Evolutionary conservation across 2,329 filamentous ascomycete genomes (phyloP).

Genomic region (Cladosporium halotolerans): DNA sequence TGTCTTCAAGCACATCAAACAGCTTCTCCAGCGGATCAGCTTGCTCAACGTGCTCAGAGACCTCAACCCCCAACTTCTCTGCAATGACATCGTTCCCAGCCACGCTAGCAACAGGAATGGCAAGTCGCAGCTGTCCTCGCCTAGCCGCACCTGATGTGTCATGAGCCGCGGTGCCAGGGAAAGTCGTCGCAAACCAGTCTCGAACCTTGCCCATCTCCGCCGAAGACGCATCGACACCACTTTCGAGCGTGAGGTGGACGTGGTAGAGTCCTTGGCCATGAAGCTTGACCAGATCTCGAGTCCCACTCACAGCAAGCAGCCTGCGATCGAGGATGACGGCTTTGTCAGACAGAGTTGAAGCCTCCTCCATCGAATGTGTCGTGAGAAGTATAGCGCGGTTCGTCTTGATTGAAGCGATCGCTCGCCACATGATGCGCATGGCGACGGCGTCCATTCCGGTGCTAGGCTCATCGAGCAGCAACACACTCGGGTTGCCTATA

Average conservation of each 20-base stretch:
- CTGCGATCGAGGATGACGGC: slow-evolving; percentile 75
- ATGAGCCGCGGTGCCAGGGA: slow-evolving; percentile 62
- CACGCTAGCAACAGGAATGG: slow-evolving; percentile 42
- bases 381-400: slow-evolving; percentile 81
- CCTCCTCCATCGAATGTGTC: slow-evolving; percentile 90
- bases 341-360: slow-evolving; percentile 71
- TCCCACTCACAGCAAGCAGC: slow-evolving; percentile 76
- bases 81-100: background rate
- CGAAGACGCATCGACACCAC: slow-evolving; percentile 62
- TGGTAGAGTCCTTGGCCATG: slow-evolving; percentile 63
- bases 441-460: slow-evolving; percentile 82
- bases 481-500: slow-evolving; percentile 79
- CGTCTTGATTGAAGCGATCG: slow-evolving; percentile 61
- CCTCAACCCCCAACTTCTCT: background rate
- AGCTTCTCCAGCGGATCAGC: slow-evolving; percentile 36
- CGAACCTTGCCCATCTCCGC: slow-evolving; percentile 61
- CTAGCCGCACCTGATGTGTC: slow-evolving; percentile 57
- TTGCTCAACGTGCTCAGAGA: slow-evolving; percentile 8
- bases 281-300: slow-evolving; percentile 60
- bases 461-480: slow-evolving; percentile 79
- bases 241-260: slow-evolving; percentile 68
- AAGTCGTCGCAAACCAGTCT: slow-evolving; percentile 55
- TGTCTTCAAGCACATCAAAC: slow-evolving; percentile 64
- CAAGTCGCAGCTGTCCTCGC: slow-evolving; percentile 65
- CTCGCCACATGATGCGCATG: slow-evolving; percentile 85